Base-by-base conservation (phyloP, 208 protist genomes). In the Spongospora subterranea region DNA sequence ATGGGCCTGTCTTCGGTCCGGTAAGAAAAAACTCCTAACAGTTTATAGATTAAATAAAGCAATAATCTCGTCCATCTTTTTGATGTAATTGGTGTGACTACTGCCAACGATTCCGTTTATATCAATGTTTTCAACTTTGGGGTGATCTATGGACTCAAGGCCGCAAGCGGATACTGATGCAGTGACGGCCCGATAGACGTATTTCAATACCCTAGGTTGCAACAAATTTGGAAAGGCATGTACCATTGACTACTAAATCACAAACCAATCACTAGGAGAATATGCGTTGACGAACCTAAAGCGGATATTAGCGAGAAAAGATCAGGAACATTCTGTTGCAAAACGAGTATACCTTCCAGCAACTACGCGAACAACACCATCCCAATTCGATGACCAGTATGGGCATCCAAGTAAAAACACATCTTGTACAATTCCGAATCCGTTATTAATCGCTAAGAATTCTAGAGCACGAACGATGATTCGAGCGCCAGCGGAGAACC, bases 351-450 rank as follows among this genome's bases (percentile, higher is more conserved):
- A 82, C 71, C 71, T 82, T 82, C 71, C 71, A 82, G 71, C 71
- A 45, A 82, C 71, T 17, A 82, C 40, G 6, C 35, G 35, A 6
- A 6, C 13, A 40, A 82, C n/a, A 40, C 71, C 35, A 43, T 6
- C 35, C 71, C 71, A 82, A 43, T 82, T 35, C 40, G 71, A 82
- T 35, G 71, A 43, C 71, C 71, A 82, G 6, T 35, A 6, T 43
- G 71, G 71, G 35, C 71, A 82, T 13, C 71, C 71, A 82, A 82
- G 71, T 35, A 82, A 17, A 82, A 45, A 82, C 11, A 82, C 71
- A n/a, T 82, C 71, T n/a, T 82, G 71, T 6, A 82, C n/a, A 39
- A 82, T 82, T 20, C 71, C 71, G 35, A 82, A 82, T 20, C 17
- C 71, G 35, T 35, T 6, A 20, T 35, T 82, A 6, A 20, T n/a